These are phyloP conservation scores for Volvariella volvacea DNA, from an alignment of 1,284 basidiomycete genomes.

Conservation along the genomic window DNA sequence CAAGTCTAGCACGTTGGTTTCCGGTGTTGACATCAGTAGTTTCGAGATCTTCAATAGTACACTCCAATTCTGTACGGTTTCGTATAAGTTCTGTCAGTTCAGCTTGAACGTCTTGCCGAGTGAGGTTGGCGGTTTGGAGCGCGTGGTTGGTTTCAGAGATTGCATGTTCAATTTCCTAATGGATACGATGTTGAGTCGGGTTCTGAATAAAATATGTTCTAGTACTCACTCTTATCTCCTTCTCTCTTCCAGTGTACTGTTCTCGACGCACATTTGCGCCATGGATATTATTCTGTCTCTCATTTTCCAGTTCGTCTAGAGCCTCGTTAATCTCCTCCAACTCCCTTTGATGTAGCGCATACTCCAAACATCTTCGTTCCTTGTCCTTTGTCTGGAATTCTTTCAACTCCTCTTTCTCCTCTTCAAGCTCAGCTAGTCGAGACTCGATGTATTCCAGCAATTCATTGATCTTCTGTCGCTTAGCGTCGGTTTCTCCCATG, in stretches of 20 bases:
- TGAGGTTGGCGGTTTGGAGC: conserved; percentile 62
- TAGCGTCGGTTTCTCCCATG: conserved; percentile 94
- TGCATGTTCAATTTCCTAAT: conserved; percentile 66
- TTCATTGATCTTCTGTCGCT: conserved; percentile 88
- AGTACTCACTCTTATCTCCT: conserved; percentile 65
- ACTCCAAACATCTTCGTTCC: conserved; percentile 92
- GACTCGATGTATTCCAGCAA: conserved; percentile 89
- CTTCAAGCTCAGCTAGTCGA: conserved; percentile 85
- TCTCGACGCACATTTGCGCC: conserved; percentile 75
- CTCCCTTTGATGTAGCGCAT: conserved; percentile 89
- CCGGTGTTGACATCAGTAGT: conserved; percentile 55
- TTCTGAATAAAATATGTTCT: neutral
- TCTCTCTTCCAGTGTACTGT: conserved; percentile 80
- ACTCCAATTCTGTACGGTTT: conserved; percentile 75
- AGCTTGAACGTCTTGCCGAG: conserved; percentile 65
- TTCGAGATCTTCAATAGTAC: conserved; percentile 76
- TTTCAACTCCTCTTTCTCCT: conserved; percentile 96
- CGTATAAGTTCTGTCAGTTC: conserved; percentile 80
- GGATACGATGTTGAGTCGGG: neutral
- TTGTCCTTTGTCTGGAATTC: conserved; percentile 96
- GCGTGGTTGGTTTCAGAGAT: conserved; percentile 69
- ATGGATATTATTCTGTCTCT: conserved; percentile 78
- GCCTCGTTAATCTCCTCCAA: conserved; percentile 83
- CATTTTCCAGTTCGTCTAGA: conserved; percentile 79
- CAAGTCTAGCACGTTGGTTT: conserved; percentile 57